A percentile compares a stretch with the other conserved stretches of the same genome.
phyloP scores from a whole-genome alignment of 257 asterid genomes.

The Solanum bukasovii region DNA sequence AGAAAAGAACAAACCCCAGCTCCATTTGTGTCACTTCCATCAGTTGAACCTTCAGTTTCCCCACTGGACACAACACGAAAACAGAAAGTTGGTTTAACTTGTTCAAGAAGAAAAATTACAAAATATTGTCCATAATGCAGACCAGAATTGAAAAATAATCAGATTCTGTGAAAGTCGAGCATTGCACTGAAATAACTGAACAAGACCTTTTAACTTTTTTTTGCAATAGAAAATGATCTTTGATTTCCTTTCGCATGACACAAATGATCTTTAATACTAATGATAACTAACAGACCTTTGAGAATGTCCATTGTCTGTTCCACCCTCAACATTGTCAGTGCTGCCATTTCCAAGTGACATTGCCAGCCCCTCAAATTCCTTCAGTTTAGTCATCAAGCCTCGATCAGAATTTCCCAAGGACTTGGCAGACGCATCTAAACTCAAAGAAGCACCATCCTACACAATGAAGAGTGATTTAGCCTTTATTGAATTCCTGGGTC shows the following conservation, averaged over 20 bases:
- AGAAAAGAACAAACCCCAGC: conserved; percentile 34
- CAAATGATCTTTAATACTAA: background rate
- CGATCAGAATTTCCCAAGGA: conserved; percentile 49
- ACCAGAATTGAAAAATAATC: background rate
- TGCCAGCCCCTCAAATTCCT: conserved; percentile 74
- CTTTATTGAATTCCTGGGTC: background rate
- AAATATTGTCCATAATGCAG: background rate
- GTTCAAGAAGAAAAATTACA: background rate
- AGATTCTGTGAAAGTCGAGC: background rate
- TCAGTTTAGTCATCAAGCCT: conserved; percentile 56
- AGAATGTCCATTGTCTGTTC: conserved; percentile 39
- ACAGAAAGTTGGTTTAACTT: background rate
- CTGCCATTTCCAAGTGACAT: conserved; percentile 76
- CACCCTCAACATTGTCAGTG: conserved; percentile 45
- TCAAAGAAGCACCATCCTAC: conserved; percentile 61
- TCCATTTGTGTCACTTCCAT: conserved; percentile 68
- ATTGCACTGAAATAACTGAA: background rate
- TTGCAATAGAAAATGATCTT: background rate
- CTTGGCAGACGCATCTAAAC: conserved; percentile 52
- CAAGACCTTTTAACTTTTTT: background rate
- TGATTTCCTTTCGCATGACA: background rate
- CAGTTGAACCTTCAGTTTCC: conserved; percentile 74
- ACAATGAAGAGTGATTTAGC: background rate
- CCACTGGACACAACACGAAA: conserved; percentile 34
- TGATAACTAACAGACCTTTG: conserved; percentile 54